phyloP scores from a whole-genome alignment of 2,329 filamentous ascomycete species.

The Trichoderma breve region DNA sequence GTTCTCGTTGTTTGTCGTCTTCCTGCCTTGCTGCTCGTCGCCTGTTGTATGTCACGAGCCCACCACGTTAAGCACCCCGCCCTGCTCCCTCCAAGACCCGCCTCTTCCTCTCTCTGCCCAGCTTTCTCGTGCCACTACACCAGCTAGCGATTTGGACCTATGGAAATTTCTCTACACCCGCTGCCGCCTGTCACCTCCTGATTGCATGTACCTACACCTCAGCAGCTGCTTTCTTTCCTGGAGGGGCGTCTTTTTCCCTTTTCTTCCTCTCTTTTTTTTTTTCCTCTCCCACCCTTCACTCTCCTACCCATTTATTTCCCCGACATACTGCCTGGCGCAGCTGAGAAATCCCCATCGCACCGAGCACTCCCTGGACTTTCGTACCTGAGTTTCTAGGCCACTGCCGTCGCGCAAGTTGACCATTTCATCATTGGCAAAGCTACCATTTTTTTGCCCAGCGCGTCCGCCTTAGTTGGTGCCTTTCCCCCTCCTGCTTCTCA shows the following conservation, averaged over 20 bases:
- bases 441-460: constrained; percentile 16
- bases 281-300: background rate
- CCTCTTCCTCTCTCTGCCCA: constrained; percentile 18
- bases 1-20: background rate
- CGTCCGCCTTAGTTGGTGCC: constrained; percentile 14
- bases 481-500: constrained; percentile 17
- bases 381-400: background rate
- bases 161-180: constrained; percentile 21
- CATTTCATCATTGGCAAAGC: constrained; percentile 17
- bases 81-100: constrained; percentile 22
- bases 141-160: constrained; percentile 19
- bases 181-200: constrained; percentile 21
- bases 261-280: background rate
- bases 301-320: constrained; percentile 7
- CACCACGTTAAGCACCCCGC: constrained; percentile 23
- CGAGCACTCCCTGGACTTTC: background rate
- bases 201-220: constrained; percentile 28
- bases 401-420: constrained; percentile 6
- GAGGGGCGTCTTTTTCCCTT: constrained; percentile 10
- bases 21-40: constrained; percentile 20
- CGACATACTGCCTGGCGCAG: constrained; percentile 31
- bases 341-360: constrained; percentile 11
- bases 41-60: constrained; percentile 23
- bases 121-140: constrained; percentile 21
- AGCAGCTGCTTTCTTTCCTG: constrained; percentile 20